Evolutionary conservation across 164 flowering plant genomes (phyloP), one percentile per base, ranked within the genome.

Genomic region (Aristolochia fimbriata): DNA sequence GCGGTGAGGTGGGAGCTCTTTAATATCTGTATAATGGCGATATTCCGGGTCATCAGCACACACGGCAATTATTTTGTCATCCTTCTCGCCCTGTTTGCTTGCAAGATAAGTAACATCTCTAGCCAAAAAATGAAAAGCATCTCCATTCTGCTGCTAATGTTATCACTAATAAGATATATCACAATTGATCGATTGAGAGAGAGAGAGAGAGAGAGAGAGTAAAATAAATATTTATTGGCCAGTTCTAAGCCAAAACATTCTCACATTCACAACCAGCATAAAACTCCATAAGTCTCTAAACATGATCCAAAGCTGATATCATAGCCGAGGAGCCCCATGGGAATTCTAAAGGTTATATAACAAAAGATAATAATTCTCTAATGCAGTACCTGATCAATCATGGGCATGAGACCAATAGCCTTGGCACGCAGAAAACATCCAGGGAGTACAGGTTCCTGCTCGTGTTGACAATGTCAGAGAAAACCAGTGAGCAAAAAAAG

Each of bases 1-100:
- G 47, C 90, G 90, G 69, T 87, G 94, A 25, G 94, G 91, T 65
- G 94, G 87, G 49, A 87, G 88, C 59, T 87, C 94, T 68, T 80
- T 84, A 62, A 87, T 87, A 59, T 87, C 94, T 69, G 73, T 80
- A 73, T 74, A 84, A 62, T 84, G 85, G 17, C 85, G 79, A 62
- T 87, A 87, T 70, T 87, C 94, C 21, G 94, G 94, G 77, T 87
- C 94, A 76, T 86, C 93, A 49, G 88, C 88, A 65, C 93, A 86
- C 17, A 86, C 93, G 21, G 93, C 93, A 63, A 87, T 87, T 23
- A 87, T 87, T 68, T 87, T 87, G 80, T 87, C 94, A 75, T 87
- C 94, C 73, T 84, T 87, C 64, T 87, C 94, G 47, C 94, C 94
- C 87, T 87, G 70, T 37, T 19, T 50, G 45, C 52, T 55, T 25